These are phyloP conservation scores for Rhinocladiella similis DNA, from an alignment of 2,329 filamentous ascomycete species.

Conservation along the genomic window DNA sequence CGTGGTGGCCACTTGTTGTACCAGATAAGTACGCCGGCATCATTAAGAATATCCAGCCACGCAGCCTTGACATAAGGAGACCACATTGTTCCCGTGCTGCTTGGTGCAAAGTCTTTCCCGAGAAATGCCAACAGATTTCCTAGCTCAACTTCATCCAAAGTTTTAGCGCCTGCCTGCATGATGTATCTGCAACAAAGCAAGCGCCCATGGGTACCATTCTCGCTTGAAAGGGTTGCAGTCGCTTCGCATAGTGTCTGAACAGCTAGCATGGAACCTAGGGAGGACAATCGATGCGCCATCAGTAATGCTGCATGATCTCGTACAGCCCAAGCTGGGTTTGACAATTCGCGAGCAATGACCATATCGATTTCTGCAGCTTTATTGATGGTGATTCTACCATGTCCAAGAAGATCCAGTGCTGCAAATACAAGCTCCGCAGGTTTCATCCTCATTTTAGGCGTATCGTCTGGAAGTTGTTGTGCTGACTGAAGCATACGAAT, in stretches of 20 bases:
- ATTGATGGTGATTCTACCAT: constrained; percentile 29
- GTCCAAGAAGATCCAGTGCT: constrained; percentile 45
- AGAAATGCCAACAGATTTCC: constrained; percentile 5
- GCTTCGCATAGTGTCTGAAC: constrained; percentile 3
- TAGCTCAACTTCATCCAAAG: constrained; percentile 7
- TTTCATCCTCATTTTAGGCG: neutral
- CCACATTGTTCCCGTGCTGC: neutral
- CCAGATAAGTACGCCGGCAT: constrained; percentile 10
- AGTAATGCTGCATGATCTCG: constrained; percentile 46
- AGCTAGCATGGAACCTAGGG: neutral
- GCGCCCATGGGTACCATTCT: constrained; percentile 45
- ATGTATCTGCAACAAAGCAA: constrained; percentile 31
- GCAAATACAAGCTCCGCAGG: constrained; percentile 39
- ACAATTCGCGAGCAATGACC: constrained; percentile 40
- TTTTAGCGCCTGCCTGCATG: neutral
- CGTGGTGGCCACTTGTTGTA: constrained; percentile 5
- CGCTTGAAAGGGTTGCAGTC: constrained; percentile 3
- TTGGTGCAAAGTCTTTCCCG: neutral
- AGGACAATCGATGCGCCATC: constrained; percentile 12
- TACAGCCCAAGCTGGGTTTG: constrained; percentile 46
- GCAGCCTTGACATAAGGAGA: constrained; percentile 23
- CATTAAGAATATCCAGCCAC: constrained; percentile 24
- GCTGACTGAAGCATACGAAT: constrained; percentile 14
- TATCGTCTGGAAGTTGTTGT: neutral
- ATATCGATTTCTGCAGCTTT: constrained; percentile 36